Evolutionary conservation across 2,329 filamentous ascomycete genomes (phyloP), one percentile per base, ranked within the genome.

Genomic region (Verticillium albo-atrum): DNA sequence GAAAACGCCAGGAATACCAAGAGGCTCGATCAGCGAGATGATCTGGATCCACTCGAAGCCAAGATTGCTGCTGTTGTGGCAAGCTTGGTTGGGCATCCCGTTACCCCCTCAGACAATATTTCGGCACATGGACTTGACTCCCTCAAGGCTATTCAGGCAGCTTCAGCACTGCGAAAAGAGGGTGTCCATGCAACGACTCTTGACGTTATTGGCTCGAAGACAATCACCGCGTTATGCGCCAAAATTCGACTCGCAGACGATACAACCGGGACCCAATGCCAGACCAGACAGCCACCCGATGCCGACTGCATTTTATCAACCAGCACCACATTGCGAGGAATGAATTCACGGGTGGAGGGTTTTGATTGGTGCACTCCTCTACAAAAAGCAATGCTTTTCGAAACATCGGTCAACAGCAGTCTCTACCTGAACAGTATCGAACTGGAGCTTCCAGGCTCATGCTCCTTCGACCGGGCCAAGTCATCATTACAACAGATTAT

Each of bases 351-450:
- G 10, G 62, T 79, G 10, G 73, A 79, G 34, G 72, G 76, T 26
- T 67, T 87, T n/a, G 69, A 81, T 20, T 81, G 81, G 4, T 95
- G 91, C 70, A 93, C 88, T 4, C 82, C 87, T 15, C 78, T 95
- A 10, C 93, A 97, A 67, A 76, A 82, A 20, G 87, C 91, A 2
- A 96, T 97, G 91, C 79, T 97, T 17, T 79, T 84, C 0, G 91
- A 96, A 74, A 93, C 91, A 1, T 72, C 79, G 3, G 78, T 76
- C 20, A 78, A 87, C 61, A 63, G 78, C 2, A 74, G 73, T 54
- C 80, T 87, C 7, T 97, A 97, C 69, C 90, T 89, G 74, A 97
- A 97, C 66, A 88, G 87, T 77, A 76, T 95, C 12, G 83, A 89
- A 65, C 70, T 96, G 1, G 76, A 83, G n/a, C 74, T 90, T 12